Conservation (phyloP, 176 grass and related monocot species). For the Zoysia pacifica region DNA sequence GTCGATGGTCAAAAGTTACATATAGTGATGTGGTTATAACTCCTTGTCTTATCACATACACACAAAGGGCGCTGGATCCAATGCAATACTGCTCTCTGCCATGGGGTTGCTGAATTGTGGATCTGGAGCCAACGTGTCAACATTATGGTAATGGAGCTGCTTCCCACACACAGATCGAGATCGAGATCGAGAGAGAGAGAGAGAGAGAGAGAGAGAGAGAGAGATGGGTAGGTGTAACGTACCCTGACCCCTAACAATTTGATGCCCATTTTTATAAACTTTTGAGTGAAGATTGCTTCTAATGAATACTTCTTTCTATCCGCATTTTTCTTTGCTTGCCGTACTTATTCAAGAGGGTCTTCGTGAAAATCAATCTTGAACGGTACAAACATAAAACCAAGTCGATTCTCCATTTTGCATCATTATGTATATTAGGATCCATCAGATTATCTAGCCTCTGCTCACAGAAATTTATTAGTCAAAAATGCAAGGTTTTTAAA, state of each 20-base stretch:
- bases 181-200: too few relatives aligned
- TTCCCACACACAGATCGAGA: too few relatives aligned
- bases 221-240: not conserved
- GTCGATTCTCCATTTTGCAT: constrained; percentile 44
- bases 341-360: constrained; percentile 57
- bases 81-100: too few relatives aligned
- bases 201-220: too few relatives aligned
- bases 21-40: too few relatives aligned
- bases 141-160: too few relatives aligned
- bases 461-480: not conserved
- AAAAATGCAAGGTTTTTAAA: too few relatives aligned
- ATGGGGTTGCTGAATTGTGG: too few relatives aligned
- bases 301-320: constrained; percentile 53
- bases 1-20: too few relatives aligned
- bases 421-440: constrained; percentile 23
- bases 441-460: constrained; percentile 51
- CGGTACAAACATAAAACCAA: constrained; percentile 41
- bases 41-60: too few relatives aligned
- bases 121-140: too few relatives aligned
- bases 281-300: constrained; percentile 44
- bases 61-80: too few relatives aligned
- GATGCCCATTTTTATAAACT: constrained; percentile 9
- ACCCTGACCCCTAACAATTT: constrained; percentile 54
- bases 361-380: constrained; percentile 36
- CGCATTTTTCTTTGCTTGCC: constrained; percentile 36